These are phyloP conservation scores for Byssochlamys sp. DNA, from an alignment of 2,329 filamentous ascomycete species.

Conservation along the genomic window DNA sequence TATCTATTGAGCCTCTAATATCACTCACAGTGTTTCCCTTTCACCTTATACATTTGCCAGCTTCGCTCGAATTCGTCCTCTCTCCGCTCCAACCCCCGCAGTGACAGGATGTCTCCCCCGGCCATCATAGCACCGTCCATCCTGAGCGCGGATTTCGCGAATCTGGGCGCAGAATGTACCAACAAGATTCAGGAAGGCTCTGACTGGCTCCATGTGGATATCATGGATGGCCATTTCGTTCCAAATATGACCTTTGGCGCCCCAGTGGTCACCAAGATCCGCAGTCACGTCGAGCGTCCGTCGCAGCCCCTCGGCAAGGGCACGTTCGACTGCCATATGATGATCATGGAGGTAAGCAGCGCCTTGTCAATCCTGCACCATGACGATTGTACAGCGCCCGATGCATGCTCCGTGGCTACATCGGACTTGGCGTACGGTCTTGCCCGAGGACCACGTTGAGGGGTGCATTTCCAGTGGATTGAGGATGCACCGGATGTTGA, in stretches of 20 bases:
- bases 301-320: conserved; percentile 62
- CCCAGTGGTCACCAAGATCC: conserved; percentile 88
- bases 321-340: conserved; percentile 99
- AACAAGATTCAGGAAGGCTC: conserved; percentile 77
- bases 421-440: background rate
- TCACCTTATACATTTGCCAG: too few species aligned
- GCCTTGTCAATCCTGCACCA: background rate
- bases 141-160: conserved; percentile 87
- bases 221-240: conserved; percentile 98
- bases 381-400: background rate
- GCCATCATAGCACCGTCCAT: conserved; percentile 98
- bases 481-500: background rate
- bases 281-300: conserved; percentile 71
- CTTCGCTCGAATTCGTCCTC: background rate
- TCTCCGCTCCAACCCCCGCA: background rate
- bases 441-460: background rate
- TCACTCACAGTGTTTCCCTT: background rate
- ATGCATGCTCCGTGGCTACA: background rate
- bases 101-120: conserved; percentile 63
- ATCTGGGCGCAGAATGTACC: conserved; percentile 75
- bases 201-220: conserved; percentile 92
- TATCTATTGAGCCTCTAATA: background rate
- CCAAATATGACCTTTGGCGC: conserved; percentile 96
- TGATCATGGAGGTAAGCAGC: conserved; percentile 81
- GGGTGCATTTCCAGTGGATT: background rate